Evolutionary conservation across 2,329 filamentous ascomycete species (phyloP).

Genomic region (Sporothrix globosa): DNA sequence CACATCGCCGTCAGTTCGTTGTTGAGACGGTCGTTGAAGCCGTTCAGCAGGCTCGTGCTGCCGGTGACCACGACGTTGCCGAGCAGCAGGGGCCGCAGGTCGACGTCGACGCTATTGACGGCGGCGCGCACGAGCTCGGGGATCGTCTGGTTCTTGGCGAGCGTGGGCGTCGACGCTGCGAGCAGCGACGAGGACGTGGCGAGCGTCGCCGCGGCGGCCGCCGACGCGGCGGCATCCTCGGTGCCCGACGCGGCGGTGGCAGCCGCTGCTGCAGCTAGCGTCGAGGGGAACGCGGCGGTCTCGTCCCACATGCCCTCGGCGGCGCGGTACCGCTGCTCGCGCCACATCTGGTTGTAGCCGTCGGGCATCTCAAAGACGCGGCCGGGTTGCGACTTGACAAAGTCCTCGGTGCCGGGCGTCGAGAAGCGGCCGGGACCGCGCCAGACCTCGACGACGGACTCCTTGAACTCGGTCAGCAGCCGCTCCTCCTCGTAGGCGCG

Average conservation of each 20-base stretch:
- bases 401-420: slow-evolving; percentile 72
- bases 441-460: slow-evolving; percentile 95
- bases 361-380: slow-evolving; percentile 97
- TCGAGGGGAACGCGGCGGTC: slow-evolving; percentile 65
- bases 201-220: slow-evolving; percentile 29
- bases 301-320: slow-evolving; percentile 92
- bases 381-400: slow-evolving; percentile 71
- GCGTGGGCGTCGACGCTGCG: slow-evolving; percentile 32
- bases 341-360: slow-evolving; percentile 94
- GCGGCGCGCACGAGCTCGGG: slow-evolving; percentile 79
- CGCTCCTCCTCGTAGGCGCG: slow-evolving; percentile 86
- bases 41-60: slow-evolving; percentile 82
- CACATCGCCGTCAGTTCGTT: slow-evolving; percentile 80
- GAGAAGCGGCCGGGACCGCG: slow-evolving; percentile 72
- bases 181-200: slow-evolving; percentile 22
- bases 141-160: slow-evolving; percentile 76
- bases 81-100: slow-evolving; percentile 80
- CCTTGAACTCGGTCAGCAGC: slow-evolving; percentile 93
- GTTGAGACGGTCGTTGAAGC: slow-evolving; percentile 88
- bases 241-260: not conserved
- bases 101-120: slow-evolving; percentile 81
- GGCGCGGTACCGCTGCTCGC: slow-evolving; percentile 80
- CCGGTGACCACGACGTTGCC: slow-evolving; percentile 93
- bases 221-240: slow-evolving; percentile 42
- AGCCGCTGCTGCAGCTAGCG: slow-evolving; percentile 34